A percentile compares a stretch with the other conserved stretches of the same genome.
phyloP scores from a whole-genome alignment of 2,329 filamentous ascomycete species.

The Madurella fahalii region DNA sequence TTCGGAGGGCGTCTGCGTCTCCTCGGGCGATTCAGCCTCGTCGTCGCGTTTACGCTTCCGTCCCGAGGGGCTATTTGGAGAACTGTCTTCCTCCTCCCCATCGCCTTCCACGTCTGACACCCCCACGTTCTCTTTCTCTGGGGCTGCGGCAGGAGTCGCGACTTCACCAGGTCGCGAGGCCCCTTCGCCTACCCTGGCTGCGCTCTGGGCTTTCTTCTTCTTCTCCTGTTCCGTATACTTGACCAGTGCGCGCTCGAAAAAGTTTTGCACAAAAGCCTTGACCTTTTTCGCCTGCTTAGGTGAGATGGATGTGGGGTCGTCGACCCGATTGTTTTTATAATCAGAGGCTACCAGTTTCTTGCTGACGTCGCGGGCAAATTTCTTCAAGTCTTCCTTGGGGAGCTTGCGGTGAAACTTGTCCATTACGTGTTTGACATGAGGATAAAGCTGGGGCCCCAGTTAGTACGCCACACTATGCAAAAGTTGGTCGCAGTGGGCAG shows the following conservation, averaged over 20 bases:
- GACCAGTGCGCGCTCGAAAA: conserved; percentile 76
- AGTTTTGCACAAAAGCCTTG: conserved; percentile 78
- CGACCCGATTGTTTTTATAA: conserved; percentile 83
- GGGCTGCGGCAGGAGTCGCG: conserved; percentile 13
- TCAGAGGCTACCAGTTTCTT: conserved; percentile 91
- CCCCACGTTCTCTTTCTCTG: conserved; percentile 36
- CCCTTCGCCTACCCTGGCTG: neutral
- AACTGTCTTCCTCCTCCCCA: conserved; percentile 23
- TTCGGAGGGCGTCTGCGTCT: conserved; percentile 46
- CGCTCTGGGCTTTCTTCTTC: conserved; percentile 52
- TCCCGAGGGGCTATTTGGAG: conserved; percentile 44
- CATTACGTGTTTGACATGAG: conserved; percentile 78
- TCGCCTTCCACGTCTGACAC: conserved; percentile 44
- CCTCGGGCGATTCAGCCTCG: conserved; percentile 39
- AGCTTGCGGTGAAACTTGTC: conserved; percentile 85
- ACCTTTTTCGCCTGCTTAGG: conserved; percentile 78
- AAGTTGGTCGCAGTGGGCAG: neutral
- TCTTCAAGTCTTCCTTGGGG: conserved; percentile 70
- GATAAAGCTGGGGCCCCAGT: conserved; percentile 62
- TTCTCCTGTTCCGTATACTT: conserved; percentile 69
- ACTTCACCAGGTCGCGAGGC: conserved; percentile 5
- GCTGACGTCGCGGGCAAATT: conserved; percentile 62
- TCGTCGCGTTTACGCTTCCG: conserved; percentile 64
- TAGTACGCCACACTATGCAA: conserved; percentile 10
- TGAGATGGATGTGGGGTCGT: conserved; percentile 69